Conservation (phyloP, 768 basidiomycete species). For the Boletus patriciae region DNA sequence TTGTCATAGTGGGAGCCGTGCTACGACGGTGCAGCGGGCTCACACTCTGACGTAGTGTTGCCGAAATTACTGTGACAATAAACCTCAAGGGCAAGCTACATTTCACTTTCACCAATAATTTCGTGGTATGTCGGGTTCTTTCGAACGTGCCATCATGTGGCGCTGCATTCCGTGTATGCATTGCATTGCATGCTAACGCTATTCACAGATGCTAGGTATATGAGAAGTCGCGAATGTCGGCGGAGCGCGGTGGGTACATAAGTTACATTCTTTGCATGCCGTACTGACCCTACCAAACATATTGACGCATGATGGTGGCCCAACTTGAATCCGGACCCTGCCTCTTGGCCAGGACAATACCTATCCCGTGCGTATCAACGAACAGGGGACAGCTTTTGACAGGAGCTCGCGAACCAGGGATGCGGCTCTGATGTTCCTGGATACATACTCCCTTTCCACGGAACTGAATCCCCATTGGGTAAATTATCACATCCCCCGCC, state of each 20-base stretch:
- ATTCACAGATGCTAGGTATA: conserved; percentile 25
- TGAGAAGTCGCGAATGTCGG: not conserved
- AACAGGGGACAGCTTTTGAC: not conserved
- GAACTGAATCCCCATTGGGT: not conserved
- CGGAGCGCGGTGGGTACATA: not conserved
- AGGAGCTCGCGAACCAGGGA: not conserved
- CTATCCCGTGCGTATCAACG: not conserved
- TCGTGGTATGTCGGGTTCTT: conserved; percentile 39
- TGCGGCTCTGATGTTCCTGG: conserved; percentile 1
- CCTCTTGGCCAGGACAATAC: conserved; percentile 1
- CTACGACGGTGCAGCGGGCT: too few species aligned
- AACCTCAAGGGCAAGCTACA: not conserved
- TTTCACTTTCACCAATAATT: conserved; percentile 43
- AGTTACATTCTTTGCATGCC: not conserved
- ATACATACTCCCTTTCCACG: conserved; percentile 1
- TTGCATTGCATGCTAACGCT: not conserved
- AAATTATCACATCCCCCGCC: conserved; percentile 4
- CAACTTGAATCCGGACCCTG: not conserved
- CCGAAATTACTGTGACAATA: conserved; percentile 2
- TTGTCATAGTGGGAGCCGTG: not conserved
- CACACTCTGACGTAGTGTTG: not conserved
- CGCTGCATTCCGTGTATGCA: not conserved
- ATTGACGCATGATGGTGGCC: not conserved
- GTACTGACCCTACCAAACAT: not conserved
- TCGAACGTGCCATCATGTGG: conserved; percentile 2